These are phyloP conservation scores for Chaetomiaceae sp. DNA, from an alignment of 2,329 filamentous ascomycete species.

Conservation along the genomic window DNA sequence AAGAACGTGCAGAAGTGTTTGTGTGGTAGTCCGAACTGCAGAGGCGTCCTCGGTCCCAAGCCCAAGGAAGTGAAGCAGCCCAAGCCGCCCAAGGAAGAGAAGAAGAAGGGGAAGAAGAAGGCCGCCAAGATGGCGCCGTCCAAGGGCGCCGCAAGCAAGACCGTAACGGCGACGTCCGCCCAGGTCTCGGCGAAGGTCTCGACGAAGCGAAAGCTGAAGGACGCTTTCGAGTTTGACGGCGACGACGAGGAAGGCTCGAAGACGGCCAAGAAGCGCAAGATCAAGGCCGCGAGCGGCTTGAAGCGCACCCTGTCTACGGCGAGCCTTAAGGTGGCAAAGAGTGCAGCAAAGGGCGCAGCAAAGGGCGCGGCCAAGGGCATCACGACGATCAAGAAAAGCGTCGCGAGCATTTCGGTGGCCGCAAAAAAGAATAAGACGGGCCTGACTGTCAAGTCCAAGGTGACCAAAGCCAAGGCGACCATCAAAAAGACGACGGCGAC, in stretches of 20 bases:
- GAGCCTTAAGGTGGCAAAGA: conserved; percentile 33
- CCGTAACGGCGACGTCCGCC: too few relatives aligned
- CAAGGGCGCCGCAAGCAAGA: conserved; percentile 9
- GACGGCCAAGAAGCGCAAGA: conserved; percentile 44
- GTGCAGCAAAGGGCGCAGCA: conserved; percentile 32
- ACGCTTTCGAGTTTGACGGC: conserved; percentile 42
- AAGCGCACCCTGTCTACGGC: conserved; percentile 33
- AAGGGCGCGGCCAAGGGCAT: conserved; percentile 29
- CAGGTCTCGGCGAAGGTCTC: conserved; percentile 34
- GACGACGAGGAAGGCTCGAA: conserved; percentile 27
- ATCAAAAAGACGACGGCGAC: neutral
- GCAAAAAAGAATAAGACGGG: conserved; percentile 29
- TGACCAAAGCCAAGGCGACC: conserved; percentile 4
- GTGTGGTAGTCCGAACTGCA: conserved; percentile 59
- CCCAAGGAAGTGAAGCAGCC: conserved; percentile 50
- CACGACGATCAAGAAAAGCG: conserved; percentile 36
- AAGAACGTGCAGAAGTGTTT: conserved; percentile 65
- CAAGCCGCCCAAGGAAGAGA: conserved; percentile 41
- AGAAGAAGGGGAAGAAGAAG: conserved; percentile 28
- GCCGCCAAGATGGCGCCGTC: too few relatives aligned
- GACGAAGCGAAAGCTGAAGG: conserved; percentile 49
- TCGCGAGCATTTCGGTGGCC: conserved; percentile 37
- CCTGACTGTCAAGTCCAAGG: conserved; percentile 21
- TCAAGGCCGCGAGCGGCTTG: conserved; percentile 34
- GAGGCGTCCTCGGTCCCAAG: conserved; percentile 59